Conservation (phyloP, 1,284 basidiomycete genomes). For the Polyporus tsugae region DNA sequence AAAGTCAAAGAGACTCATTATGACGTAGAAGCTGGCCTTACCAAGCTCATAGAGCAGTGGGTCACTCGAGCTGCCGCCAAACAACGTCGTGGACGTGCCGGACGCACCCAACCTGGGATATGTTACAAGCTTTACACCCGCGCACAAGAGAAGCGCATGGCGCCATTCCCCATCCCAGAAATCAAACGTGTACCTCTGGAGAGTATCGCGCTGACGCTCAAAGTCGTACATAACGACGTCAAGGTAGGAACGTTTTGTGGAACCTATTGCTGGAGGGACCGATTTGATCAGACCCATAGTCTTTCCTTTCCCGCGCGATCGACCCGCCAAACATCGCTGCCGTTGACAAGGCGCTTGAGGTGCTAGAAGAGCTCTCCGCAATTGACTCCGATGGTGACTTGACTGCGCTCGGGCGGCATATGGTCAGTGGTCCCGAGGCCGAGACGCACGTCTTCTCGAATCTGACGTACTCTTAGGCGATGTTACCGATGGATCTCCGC, state of each 20-base stretch:
- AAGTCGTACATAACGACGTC: constrained; percentile 85
- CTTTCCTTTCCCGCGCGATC: constrained; percentile 79
- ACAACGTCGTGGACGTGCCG: constrained; percentile 91
- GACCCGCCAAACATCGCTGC: constrained; percentile 84
- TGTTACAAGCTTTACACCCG: constrained; percentile 90
- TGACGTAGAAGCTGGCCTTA: constrained; percentile 81
- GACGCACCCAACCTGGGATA: constrained; percentile 83
- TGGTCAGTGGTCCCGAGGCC: constrained; percentile 53
- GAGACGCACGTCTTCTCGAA: constrained; percentile 23
- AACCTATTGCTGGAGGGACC: neutral
- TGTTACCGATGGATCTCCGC: constrained; percentile 89
- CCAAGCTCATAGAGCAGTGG: constrained; percentile 82
- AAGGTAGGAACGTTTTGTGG: constrained; percentile 52
- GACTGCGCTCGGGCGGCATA: constrained; percentile 86
- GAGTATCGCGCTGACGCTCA: constrained; percentile 84
- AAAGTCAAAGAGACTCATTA: constrained; percentile 92
- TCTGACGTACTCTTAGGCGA: constrained; percentile 54
- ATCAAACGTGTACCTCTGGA: constrained; percentile 92
- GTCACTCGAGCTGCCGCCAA: constrained; percentile 83
- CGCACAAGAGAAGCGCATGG: constrained; percentile 77
- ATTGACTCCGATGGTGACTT: constrained; percentile 69
- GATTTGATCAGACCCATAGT: constrained; percentile 36
- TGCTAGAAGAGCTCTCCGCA: constrained; percentile 84
- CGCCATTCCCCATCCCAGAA: constrained; percentile 83
- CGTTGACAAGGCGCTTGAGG: constrained; percentile 82